Evolutionary conservation across 2,329 filamentous ascomycete genomes (phyloP), one percentile per base, ranked within the genome.

Genomic region (Penicillium psychrosexuale): DNA sequence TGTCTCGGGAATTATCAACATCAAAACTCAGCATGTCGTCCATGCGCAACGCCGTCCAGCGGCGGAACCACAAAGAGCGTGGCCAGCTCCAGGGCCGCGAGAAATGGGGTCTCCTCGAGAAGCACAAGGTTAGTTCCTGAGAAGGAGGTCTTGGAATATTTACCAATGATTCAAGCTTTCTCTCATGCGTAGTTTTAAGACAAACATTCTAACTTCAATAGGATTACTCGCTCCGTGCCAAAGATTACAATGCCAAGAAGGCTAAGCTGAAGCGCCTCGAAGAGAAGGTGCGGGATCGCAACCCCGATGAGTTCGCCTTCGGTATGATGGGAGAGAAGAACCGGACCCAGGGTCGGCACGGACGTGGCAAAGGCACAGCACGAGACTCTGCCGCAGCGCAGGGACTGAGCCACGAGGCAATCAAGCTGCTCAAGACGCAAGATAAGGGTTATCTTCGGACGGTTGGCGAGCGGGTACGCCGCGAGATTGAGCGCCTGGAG

Each of bases 91-190:
- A 84, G 60, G 89, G 92, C 70, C 90, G 94, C 50, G 80, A 87
- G 62, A 90, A 90, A 78, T 91, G 91, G 76, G 94, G 94, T 61
- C 83, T 97, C 22, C 86, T 97, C 58, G 94, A 97, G 75, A 97
- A 99, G 78, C 89, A 94, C 82, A 97, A 97, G 79, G 87, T 87
- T 69, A 27, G 51, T 59, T 46, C 15, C 8, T 39, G 43, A 45
- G 3, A 11, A 3, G 30, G 8, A 52, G 7, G 22, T n/a, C 8
- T 36, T 30, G 27, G 11, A 24, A 40, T 12, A 39, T 30, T 30
- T 40, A 19, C 9, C 12, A 34, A 31, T 37, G 6, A 19, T 12
- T 11, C 17, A n/a, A n/a, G 12, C 31, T 46, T 50, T n/a, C 15
- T 38, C 28, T 7, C 2, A 13, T 17, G 8, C 3, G 4, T 5